Evolutionary conservation across 495 filamentous ascomycete species (phyloP).

Genomic region (Hapsidospora chrysogenum): DNA sequence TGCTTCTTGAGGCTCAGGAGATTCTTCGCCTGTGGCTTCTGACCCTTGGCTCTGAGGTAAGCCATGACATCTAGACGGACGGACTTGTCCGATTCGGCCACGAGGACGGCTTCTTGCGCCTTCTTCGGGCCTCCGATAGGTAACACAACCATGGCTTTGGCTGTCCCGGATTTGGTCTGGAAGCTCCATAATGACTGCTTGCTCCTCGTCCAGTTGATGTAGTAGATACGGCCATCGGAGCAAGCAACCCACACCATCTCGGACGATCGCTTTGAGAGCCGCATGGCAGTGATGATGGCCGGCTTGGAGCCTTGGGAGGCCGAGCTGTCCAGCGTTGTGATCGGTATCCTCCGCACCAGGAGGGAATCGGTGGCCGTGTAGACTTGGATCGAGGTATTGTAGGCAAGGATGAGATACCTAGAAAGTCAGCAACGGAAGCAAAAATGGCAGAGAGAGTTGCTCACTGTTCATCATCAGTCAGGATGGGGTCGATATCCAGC

Average conservation of each 20-base stretch:
- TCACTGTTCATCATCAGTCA: constrained; percentile 69
- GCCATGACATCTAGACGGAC: constrained; percentile 4
- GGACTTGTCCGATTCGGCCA: constrained; percentile 7
- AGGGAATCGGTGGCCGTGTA: constrained; percentile 71
- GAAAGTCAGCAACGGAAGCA: constrained; percentile 5
- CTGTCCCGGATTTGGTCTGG: constrained; percentile 17
- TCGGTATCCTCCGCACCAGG: constrained; percentile 43
- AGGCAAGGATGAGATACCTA: constrained; percentile 52
- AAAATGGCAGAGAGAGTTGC: constrained; percentile 9
- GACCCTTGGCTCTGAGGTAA: constrained; percentile 9
- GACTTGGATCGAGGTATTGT: constrained; percentile 50
- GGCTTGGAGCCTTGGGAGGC: constrained; percentile 6
- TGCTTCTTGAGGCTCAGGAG: constrained; percentile 8
- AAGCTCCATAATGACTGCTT: constrained; percentile 21
- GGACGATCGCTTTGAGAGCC: constrained; percentile 37
- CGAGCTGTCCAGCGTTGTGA: constrained; percentile 6
- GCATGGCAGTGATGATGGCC: constrained; percentile 33
- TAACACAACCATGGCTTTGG: constrained; percentile 23
- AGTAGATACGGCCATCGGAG: constrained; percentile 43
- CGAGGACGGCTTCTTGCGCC: constrained; percentile 4
- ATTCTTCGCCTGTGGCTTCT: constrained; percentile 10
- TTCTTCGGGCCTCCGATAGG: not conserved
- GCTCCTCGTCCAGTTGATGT: constrained; percentile 62
- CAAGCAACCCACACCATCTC: constrained; percentile 56
- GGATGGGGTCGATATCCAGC: constrained; percentile 57